phyloP scores from a whole-genome alignment of 768 basidiomycete genomes.

The Lentinula detonsa region DNA sequence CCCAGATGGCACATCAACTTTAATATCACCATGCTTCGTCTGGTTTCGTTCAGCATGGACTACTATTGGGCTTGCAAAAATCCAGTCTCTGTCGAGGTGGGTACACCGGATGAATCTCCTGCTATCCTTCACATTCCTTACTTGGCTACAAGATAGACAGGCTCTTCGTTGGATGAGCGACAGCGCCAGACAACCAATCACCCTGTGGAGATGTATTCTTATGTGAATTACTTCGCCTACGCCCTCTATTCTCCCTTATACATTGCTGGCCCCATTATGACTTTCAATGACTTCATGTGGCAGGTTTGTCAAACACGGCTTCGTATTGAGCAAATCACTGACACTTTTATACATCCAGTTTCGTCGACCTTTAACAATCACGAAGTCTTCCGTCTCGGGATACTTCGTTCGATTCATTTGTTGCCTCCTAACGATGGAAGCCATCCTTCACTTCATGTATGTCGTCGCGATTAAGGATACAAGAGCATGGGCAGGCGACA shows the following conservation, averaged over 20 bases:
- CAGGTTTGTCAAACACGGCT: conserved; percentile 50
- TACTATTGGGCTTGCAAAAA: conserved; percentile 73
- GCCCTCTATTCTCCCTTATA: conserved; percentile 91
- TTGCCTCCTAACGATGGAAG: conserved; percentile 81
- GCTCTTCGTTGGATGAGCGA: conserved; percentile 39
- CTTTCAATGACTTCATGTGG: conserved; percentile 93
- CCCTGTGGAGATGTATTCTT: conserved; percentile 53
- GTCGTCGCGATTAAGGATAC: conserved; percentile 94
- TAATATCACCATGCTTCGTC: conserved; percentile 93
- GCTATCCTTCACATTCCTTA: neutral
- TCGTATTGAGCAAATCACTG: too few species aligned
- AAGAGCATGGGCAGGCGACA: conserved; percentile 74
- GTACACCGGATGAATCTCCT: neutral
- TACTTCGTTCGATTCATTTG: conserved; percentile 70
- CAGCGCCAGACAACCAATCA: conserved; percentile 56
- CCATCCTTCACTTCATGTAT: conserved; percentile 91
- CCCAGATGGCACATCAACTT: conserved; percentile 92
- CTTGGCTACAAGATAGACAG: conserved; percentile 1
- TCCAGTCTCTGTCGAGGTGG: conserved; percentile 33
- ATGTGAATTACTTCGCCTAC: conserved; percentile 74
- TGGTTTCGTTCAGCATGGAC: conserved; percentile 92
- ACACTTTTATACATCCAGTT: conserved; percentile 34
- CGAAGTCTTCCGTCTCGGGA: conserved; percentile 29
- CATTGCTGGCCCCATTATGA: conserved; percentile 93
- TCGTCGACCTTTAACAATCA: conserved; percentile 47